Base-by-base conservation (phyloP, 192 early-diverging fungal genomes). In the Kickxella alabastrina region DNA sequence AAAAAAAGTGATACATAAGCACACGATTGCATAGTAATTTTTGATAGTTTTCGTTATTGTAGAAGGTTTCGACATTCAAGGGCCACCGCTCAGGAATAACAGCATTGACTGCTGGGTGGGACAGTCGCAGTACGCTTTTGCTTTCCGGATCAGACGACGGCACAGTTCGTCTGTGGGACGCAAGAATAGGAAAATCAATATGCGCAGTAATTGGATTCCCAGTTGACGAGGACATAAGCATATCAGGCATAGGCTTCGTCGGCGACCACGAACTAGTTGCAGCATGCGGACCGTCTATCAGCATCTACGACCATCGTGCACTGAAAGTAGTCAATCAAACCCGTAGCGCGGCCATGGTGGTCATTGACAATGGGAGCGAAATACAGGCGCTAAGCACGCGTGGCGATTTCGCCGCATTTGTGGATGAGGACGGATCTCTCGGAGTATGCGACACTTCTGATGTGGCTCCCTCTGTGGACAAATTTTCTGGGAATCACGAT, bases 341-440 rank as follows among this genome's bases (percentile, higher is more conserved):
- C 25, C 8, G 12, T 1, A 29, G 7, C 6, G 31, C 29, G 19
- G 36, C n/a, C 32, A 27, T 43, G 49, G 40, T 7, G n/a, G 17
- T 7, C 17, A 10, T 32, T 4, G 40, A 32, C 38, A 19, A 43
- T 29, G 40, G 18, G 1, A 29, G 49, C 17, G 65, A 75, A 44
- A 54, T 75, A 6, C 57, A 68, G 36, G 60, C 47, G 6, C 40
- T 65, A 4, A 65, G 65, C 24, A 48, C 61, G 6, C 65, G 72
- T 17, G 72, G 72, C 4, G 72, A 75, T 40, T 75, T 75, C 65
- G 49, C 68, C 10, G 72, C 72, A 21, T 59, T 52, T 44, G 72
- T 75, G 10, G 72, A 75, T 21, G 72, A 68, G 3, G 50, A 61
- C 24, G 72, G 72, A 5, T 32, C 15, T 17, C 1, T 57, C 28